Evolutionary conservation across 345 rosid species (phyloP), one percentile per base, ranked within the genome.

Genomic region (Pugionium cornutum): DNA sequence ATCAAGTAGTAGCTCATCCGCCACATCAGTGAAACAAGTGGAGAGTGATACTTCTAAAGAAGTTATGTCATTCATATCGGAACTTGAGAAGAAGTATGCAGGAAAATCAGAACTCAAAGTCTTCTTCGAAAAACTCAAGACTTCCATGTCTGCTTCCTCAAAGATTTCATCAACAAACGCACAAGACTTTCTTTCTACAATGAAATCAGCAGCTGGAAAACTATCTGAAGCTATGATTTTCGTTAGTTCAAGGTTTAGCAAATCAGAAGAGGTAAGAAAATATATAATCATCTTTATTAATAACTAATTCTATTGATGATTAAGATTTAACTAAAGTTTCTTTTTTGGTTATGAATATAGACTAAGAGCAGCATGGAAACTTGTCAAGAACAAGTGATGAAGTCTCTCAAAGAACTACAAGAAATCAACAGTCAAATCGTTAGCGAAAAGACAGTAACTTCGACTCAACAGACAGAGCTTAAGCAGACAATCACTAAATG

Each of bases 61-160:
- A 59, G 50, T 66, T 1, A 73, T 53, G 72, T 32, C 62, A 9
- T 73, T 73, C 35, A 65, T 73, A 25, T 29, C 62, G 0, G 30
- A 11, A 1, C 67, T 73, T 9, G 77, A 73, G 67, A 59, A 73
- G 72, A 73, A 66, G 57, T 60, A 66, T 18, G 9, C 63, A 7
- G 6, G 1, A 5, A 73, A 53, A n/a, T 2, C 54, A 37, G 77
- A 73, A 32, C 70, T 73, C 46, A 66, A 46, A 35, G 49, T 9
- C 37, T 73, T 73, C 33, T 73, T 73, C 5, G 72, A 66, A 0
- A 66, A 60, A 5, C 57, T 73, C 2, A 73, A 73, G 63, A 39
- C 45, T 66, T 9, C 67, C 1, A 60, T 73, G 63, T 1, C 52
- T 27, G 58, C 45, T n/a, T 3, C 75, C 25, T 40, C 75, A 40